Base-by-base conservation (phyloP, 129 eudicot species). In the Rutidosis leptorrhynchoides region DNA sequence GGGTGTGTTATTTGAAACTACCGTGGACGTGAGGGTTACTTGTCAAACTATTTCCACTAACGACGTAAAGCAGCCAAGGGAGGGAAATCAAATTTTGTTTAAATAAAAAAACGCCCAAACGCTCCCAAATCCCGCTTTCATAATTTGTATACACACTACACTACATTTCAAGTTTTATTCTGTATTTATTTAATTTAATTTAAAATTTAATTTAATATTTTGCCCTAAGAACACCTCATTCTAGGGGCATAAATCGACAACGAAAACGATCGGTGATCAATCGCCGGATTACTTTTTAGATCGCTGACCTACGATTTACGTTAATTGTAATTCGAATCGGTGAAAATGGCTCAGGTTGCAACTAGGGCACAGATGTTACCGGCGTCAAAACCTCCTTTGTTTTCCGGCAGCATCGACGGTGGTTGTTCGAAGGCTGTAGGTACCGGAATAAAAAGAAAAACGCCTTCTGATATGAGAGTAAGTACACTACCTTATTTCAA, bases 381-480 rank as follows among this genome's bases (percentile, higher is more conserved):
- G 51, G 72, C 78, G n/a, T 71, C 83, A 3, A 82, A 78, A 68
- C 35, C 76, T 25, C 75, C 58, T 33, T 70, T 78, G 69, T 82
- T 81, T 67, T 68, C 80, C 28, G 73, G 71, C 1, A 74, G 64
- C 14, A 62, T 54, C 28, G 73, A 48, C 25, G 78, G 80, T 24
- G 83, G 79, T 26, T 71, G 67, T 52, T 76, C 81, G 22, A 87
- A 78, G 69, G 80, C 64, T 61, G 37, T 61, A 62, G 37, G 66
- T 28, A 58, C 72, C 14, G 79, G 65, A 19, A 23, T 77, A 53
- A 93, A 93, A 76, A 45, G 99, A 66, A 93, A 93, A 80, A 93
- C 96, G 14, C 99, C 95, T 5, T 88, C 99, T n/a, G 92, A 93
- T 74, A 60, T 93, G 74, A 83, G 99, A 82, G 99, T 93, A 65